phyloP scores from a whole-genome alignment of 305 asterid species.

The Vinca major region DNA sequence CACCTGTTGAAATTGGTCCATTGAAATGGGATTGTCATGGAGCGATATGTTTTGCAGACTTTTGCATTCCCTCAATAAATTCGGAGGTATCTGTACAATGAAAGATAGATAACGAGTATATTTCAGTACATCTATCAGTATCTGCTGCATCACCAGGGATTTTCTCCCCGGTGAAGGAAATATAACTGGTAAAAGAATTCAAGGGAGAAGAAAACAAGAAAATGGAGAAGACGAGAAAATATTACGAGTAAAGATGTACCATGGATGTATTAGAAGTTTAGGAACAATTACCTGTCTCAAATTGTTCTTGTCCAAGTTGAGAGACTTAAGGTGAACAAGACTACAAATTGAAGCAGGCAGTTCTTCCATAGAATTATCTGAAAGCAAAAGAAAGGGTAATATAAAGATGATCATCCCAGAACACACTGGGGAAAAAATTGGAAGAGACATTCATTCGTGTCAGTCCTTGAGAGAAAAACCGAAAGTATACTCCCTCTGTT shows the following conservation, averaged over 20 bases:
- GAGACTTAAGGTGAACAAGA: conserved; percentile 78
- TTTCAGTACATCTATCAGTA: conserved; percentile 1
- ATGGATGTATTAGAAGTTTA: not conserved
- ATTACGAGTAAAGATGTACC: not conserved
- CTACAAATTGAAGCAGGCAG: conserved; percentile 82
- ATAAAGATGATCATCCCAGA: conserved; percentile 4
- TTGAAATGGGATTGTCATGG: conserved; percentile 84
- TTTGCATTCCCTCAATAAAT: conserved; percentile 68
- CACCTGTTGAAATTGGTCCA: conserved; percentile 90
- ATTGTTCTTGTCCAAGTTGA: conserved; percentile 65
- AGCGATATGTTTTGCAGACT: conserved; percentile 75
- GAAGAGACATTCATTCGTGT: not conserved
- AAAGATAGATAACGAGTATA: conserved; percentile 3
- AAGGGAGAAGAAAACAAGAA: not conserved
- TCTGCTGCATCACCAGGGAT: not conserved
- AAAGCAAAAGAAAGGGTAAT: conserved; percentile 13
- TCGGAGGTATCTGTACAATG: conserved; percentile 59
- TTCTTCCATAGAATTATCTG: conserved; percentile 84
- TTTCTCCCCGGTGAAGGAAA: not conserved
- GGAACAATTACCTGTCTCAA: conserved; percentile 55
- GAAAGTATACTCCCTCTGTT: not conserved
- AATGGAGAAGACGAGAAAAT: not conserved
- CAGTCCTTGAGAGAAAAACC: not conserved
- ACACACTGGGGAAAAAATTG: conserved; percentile 1
- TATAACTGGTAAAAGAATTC: not conserved